Evolutionary conservation across 345 rosid genomes (phyloP), one percentile per base, ranked within the genome.

Genomic region (Citrus mangshanensis): DNA sequence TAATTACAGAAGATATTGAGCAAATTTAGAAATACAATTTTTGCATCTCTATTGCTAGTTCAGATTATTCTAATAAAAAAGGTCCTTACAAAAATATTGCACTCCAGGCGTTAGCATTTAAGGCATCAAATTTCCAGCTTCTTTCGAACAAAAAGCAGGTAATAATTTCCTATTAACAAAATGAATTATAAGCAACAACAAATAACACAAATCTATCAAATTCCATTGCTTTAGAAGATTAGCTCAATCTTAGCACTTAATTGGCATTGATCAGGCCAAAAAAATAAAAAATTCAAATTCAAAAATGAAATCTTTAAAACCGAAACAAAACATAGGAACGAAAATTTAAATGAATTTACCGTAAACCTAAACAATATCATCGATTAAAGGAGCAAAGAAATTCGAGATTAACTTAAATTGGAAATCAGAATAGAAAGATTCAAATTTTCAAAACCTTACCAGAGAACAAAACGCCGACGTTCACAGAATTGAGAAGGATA

Each of bases 91-190:
- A 34, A 24, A 28, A 58, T 1, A 35, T 13, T 37, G 40, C 40
- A 0, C 0, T 1, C 40, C 40, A 37, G 9, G 40, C 40, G 40
- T 37, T 37, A 25, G 42, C 24, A 9, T 9, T 19, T 8, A 74
- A 61, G 16, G 35, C 68, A 63, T 63, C 59, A 63, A 74, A 74
- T 9, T 49, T n/a, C 22, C 59, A 62, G 75, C 64, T 72, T 32
- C 56, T 46, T 70, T 19, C 7, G 4, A 66, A 66, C 38, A 13
- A 66, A 66, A 34, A 68, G 1, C 22, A 54, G 6, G 2, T 4
- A 54, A 4, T 16, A 4, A 54, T 54, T 54, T 54, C 22, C 58
- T 18, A 19, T 54, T 54, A 54, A 54, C 58, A 54, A 54, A 54
- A 54, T 18, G 6, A 18, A 54, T 18, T 54, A 18, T 16, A 54